A percentile compares a stretch with the other conserved stretches of the same genome.
Conservation (phyloP, 305 asterid species). For the Rubia occidens region DNA sequence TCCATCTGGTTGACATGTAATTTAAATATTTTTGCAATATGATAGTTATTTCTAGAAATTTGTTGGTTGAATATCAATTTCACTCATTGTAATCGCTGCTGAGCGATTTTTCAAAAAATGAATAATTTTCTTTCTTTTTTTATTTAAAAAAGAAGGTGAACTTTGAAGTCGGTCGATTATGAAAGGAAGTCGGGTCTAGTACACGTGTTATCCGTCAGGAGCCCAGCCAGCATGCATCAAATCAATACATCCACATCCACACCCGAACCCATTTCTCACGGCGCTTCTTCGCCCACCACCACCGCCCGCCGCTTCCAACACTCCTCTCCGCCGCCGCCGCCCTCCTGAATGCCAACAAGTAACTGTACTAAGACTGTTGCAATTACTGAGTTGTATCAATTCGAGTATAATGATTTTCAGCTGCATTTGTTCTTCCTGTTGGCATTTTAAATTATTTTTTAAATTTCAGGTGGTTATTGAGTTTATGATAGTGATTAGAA, state of each 20-base stretch:
- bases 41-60: no score
- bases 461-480: neutral
- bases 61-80: no score
- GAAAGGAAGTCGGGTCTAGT: slow-evolving; percentile 2
- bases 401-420: neutral
- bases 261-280: neutral
- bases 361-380: no score
- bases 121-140: no score
- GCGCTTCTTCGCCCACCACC: neutral
- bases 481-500: slow-evolving; percentile 15
- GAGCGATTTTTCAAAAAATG: no score
- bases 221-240: neutral
- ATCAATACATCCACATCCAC: neutral
- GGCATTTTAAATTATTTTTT: neutral
- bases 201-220: neutral
- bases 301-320: neutral
- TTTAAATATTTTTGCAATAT: no score
- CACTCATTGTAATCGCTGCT: no score
- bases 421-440: neutral
- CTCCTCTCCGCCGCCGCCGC: neutral
- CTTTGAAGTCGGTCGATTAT: neutral
- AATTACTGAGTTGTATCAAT: neutral
- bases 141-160: no score
- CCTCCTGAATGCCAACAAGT: neutral
- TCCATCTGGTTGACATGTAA: no score